Percentiles rank a stretch among this genome's conserved stretches.
These are phyloP conservation scores for Aspergillus incahuasiensis DNA, from an alignment of 495 filamentous ascomycete genomes.

Conservation along the genomic window DNA sequence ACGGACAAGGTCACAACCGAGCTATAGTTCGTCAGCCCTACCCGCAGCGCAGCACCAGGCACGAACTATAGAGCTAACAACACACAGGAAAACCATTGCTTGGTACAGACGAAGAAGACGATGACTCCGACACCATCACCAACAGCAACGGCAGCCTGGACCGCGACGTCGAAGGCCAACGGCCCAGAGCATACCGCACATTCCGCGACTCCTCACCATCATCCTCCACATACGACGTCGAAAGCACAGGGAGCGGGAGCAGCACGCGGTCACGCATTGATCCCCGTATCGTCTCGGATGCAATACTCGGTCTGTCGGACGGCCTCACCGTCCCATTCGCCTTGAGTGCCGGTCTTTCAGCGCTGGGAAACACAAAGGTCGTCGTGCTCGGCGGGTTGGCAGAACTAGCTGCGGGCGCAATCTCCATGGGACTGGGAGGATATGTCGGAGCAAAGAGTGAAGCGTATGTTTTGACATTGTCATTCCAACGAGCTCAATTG, in stretches of 20 bases:
- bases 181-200: constrained; percentile 40
- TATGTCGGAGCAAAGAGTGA: constrained; percentile 68
- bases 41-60: too few relatives aligned
- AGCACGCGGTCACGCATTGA: constrained; percentile 39
- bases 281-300: constrained; percentile 52
- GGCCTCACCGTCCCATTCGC: constrained; percentile 57
- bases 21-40: constrained; percentile 12
- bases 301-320: constrained; percentile 56
- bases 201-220: constrained; percentile 25
- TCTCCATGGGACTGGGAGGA: constrained; percentile 55
- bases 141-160: constrained; percentile 17
- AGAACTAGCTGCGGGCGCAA: constrained; percentile 51
- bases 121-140: constrained; percentile 27
- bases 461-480: constrained; percentile 39
- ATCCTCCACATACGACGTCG: constrained; percentile 18
- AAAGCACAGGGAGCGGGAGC: constrained; percentile 23
- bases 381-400: constrained; percentile 53
- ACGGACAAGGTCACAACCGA: constrained; percentile 15
- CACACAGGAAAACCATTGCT: constrained; percentile 35
- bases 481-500: neutral
- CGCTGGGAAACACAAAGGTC: constrained; percentile 48
- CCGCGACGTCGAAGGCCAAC: constrained; percentile 36
- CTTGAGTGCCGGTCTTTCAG: constrained; percentile 50
- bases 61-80: neutral
- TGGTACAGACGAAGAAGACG: constrained; percentile 18